phyloP scores from a whole-genome alignment of 2,329 filamentous ascomycete species.

The Aspergillus melleus region DNA sequence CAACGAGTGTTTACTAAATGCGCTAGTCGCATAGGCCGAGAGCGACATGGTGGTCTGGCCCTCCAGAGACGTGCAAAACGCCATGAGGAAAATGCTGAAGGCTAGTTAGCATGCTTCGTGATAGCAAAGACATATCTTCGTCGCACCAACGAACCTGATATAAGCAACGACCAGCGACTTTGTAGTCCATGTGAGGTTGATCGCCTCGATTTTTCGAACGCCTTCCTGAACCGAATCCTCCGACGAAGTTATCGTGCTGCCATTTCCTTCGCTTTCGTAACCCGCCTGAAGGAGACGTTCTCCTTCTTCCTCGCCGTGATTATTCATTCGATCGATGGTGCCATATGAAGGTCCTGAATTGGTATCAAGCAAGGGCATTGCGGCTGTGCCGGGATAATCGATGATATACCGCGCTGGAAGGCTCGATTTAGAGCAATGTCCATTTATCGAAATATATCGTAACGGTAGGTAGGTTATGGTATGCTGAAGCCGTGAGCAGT shows the following conservation, averaged over 20 bases:
- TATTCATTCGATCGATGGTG: slow-evolving; percentile 29
- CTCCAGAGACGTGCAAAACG: slow-evolving; percentile 67
- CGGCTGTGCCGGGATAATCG: slow-evolving; percentile 17
- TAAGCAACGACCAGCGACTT: slow-evolving; percentile 50
- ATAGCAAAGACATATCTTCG: slow-evolving; percentile 1
- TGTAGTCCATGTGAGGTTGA: slow-evolving; percentile 54
- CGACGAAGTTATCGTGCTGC: slow-evolving; percentile 24
- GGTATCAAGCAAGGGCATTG: slow-evolving; percentile 35
- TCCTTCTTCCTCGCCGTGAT: slow-evolving; percentile 29
- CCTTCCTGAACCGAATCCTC: slow-evolving; percentile 45
- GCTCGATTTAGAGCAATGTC: slow-evolving; percentile 13
- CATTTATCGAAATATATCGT: slow-evolving; percentile 22
- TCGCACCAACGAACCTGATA: slow-evolving; percentile 41
- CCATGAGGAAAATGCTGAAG: slow-evolving; percentile 59
- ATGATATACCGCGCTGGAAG: slow-evolving; percentile 6
- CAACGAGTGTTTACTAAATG: slow-evolving; percentile 64
- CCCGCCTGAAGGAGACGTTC: slow-evolving; percentile 32
- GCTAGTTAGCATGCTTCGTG: slow-evolving; percentile 16
- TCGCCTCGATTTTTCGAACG: slow-evolving; percentile 54
- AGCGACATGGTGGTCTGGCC: slow-evolving; percentile 63
- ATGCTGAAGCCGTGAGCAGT: not conserved
- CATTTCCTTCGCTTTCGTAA: slow-evolving; percentile 26
- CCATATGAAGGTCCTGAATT: slow-evolving; percentile 36
- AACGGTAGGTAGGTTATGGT: not conserved
- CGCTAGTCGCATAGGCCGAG: slow-evolving; percentile 65